These are phyloP conservation scores for Agrocybe pediades DNA, from an alignment of 768 basidiomycete genomes.

Conservation along the genomic window DNA sequence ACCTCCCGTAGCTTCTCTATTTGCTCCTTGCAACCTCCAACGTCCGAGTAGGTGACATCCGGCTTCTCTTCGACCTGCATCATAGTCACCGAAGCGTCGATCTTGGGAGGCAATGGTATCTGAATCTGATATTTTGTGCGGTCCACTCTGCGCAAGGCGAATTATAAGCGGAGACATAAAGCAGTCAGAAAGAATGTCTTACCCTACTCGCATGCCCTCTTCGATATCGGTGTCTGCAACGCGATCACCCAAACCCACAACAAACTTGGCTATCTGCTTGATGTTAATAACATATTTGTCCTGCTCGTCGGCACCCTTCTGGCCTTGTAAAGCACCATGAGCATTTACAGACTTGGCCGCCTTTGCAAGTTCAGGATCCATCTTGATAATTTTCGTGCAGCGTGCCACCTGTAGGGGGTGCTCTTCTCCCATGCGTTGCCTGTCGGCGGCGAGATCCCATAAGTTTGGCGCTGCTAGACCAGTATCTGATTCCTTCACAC, in stretches of 20 bases:
- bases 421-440: slow-evolving; percentile 87
- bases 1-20: slow-evolving; percentile 99
- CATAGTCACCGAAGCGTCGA: slow-evolving; percentile 99
- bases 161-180: slow-evolving; percentile 1
- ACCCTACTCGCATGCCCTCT: slow-evolving; percentile 99
- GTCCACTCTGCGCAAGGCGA: slow-evolving; percentile 66
- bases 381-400: slow-evolving; percentile 96
- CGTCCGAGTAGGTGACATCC: slow-evolving; percentile 95
- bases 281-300: slow-evolving; percentile 99
- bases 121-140: slow-evolving; percentile 98
- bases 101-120: slow-evolving; percentile 97
- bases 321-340: slow-evolving; percentile 74
- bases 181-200: slow-evolving; percentile 14
- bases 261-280: slow-evolving; percentile 99
- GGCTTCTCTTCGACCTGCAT: slow-evolving; percentile 99
- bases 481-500: slow-evolving; percentile 98
- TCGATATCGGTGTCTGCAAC: slow-evolving; percentile 98
- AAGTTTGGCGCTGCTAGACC: slow-evolving; percentile 95
- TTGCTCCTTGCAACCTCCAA: slow-evolving; percentile 99
- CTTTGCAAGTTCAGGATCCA: slow-evolving; percentile 75
- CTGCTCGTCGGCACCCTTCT: slow-evolving; percentile 97
- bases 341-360: slow-evolving; percentile 81
- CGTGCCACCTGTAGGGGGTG: slow-evolving; percentile 96
- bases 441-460: slow-evolving; percentile 95
- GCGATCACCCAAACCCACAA: slow-evolving; percentile 94